A percentile compares a stretch with the other conserved stretches of the same genome.
phyloP scores from a whole-genome alignment of 2,329 filamentous ascomycete genomes.

The Diaporthe caulivora region DNA sequence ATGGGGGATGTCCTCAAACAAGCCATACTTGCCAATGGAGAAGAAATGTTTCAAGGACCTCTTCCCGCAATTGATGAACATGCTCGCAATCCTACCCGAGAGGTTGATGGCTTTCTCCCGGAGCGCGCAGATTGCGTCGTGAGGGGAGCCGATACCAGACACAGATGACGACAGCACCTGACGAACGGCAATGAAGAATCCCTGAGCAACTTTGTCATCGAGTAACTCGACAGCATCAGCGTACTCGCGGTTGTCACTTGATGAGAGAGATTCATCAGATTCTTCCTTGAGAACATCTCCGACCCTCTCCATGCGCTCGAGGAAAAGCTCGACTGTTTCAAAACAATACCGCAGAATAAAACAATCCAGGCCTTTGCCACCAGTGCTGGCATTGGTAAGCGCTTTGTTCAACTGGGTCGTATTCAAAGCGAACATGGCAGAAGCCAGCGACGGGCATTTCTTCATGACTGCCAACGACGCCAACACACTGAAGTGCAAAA shows the following conservation, averaged over 20 bases:
- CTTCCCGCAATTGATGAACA: constrained; percentile 57
- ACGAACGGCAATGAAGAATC: constrained; percentile 31
- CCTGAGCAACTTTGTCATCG: constrained; percentile 36
- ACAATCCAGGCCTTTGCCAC: constrained; percentile 61
- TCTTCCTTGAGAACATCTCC: constrained; percentile 53
- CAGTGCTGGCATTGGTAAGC: constrained; percentile 61
- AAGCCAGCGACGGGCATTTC: constrained; percentile 58
- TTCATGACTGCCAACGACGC: constrained; percentile 65
- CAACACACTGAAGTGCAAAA: constrained; percentile 61
- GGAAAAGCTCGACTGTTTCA: constrained; percentile 61
- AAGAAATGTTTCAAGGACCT: constrained; percentile 61
- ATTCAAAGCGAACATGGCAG: constrained; percentile 63
- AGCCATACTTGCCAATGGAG: constrained; percentile 59
- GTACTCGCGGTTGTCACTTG: constrained; percentile 50
- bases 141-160: not conserved
- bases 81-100: constrained; percentile 59
- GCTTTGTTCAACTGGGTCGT: constrained; percentile 64
- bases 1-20: constrained; percentile 60
- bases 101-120: constrained; percentile 57
- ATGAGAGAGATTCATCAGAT: constrained; percentile 46
- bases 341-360: constrained; percentile 58
- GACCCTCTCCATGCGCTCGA: constrained; percentile 57
- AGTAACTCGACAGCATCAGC: constrained; percentile 59
- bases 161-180: constrained; percentile 22
- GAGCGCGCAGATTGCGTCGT: not conserved